These are phyloP conservation scores for Solanum chacoense DNA, from an alignment of 305 asterid genomes.

Conservation along the genomic window DNA sequence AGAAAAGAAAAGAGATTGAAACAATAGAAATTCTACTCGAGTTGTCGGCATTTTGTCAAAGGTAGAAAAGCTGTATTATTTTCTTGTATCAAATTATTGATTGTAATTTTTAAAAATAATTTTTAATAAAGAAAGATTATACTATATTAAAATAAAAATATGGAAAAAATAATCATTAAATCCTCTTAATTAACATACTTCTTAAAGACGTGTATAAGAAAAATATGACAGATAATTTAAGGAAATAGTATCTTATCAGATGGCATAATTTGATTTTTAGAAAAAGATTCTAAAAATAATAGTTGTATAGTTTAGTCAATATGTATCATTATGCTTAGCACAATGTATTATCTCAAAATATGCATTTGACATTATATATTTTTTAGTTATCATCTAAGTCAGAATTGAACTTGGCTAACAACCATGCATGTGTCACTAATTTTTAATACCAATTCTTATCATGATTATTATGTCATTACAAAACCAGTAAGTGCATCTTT, in stretches of 20 bases:
- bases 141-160: not conserved
- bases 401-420: not conserved
- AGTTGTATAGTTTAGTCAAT: not conserved
- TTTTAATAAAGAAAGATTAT: not conserved
- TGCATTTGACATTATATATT: not conserved
- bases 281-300: not conserved
- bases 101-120: not conserved
- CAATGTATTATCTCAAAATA: not conserved
- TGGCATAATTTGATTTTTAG: not conserved
- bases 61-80: not conserved
- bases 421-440: not conserved
- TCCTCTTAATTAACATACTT: not conserved
- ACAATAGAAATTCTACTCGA: not conserved
- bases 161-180: not conserved
- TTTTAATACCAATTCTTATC: not conserved
- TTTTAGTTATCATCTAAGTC: not conserved
- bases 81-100: not conserved
- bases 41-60: not conserved
- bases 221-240: not conserved
- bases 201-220: not conserved
- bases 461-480: not conserved
- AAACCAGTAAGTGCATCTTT: not conserved
- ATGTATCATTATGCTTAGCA: not conserved
- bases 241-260: not conserved
- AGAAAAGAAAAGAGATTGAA: not conserved